Base-by-base conservation (phyloP, 306 rosid species). In the Inga laurina region DNA sequence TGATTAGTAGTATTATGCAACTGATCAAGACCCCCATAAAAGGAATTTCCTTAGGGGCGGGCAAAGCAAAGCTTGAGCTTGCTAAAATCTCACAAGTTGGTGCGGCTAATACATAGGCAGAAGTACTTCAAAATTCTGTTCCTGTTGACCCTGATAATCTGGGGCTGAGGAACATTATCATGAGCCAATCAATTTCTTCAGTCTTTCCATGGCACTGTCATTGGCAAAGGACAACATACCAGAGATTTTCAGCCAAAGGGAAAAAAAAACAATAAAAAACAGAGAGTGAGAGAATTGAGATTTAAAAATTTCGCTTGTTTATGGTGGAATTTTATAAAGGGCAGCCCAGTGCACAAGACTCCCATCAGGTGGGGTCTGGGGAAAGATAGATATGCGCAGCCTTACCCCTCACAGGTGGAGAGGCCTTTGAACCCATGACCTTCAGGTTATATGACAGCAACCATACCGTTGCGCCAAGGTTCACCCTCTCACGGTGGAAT, bases 191-290 rank as follows among this genome's bases (percentile, higher is more conserved):
- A 95, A 78, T 62, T 61, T 85, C 90, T 75, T 88, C 81, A 95
- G 82, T 79, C 64, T 83, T 77, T 90, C 85, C 52, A 85, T 85
- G 81, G 89, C 92, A 83, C 98, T 92, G 92, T 90, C 85, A 46
- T 52, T 77, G 21, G 76, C 85, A 82, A 75, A 54, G 78, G 41
- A 75, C 48, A 41, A 79, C 39, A 32, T 46, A 22, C 27, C 45
- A 32, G 43, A 48, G 41, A 56, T 56, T 56, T 21, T 56, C 62
- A 56, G 62, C 59, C 0, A 52, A 0, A 4, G 1, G 1, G 5
- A 37, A 37, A 39, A 0, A 39, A 39, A 39, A 39, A 39, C 1
- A 39, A 49, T 3, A 3, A 56, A 56, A 21, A 7, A 21, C 7
- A 56, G 11, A 56, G 27, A 27, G 27, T 56, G 62, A 21, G 12